Conservation (phyloP, 192 early-diverging fungal species). For the Haplosporangium gracile region DNA sequence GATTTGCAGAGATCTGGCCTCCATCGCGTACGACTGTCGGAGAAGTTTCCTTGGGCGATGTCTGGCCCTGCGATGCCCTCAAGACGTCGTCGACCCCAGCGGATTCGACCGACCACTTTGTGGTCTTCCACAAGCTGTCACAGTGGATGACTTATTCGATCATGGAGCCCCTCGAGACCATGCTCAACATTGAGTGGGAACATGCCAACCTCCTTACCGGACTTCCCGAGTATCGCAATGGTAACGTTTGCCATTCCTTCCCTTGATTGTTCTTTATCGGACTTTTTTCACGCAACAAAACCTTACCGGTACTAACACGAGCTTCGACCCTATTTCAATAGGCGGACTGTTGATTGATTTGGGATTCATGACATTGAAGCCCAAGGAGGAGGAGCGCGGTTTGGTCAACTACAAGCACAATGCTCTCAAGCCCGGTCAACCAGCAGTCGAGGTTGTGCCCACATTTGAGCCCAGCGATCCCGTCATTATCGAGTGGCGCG, state of each 20-base stretch:
- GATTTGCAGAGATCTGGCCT: constrained; percentile 90
- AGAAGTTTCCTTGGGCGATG: constrained; percentile 88
- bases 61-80: constrained; percentile 84
- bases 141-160: constrained; percentile 97
- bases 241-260: constrained; percentile 32
- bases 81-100: constrained; percentile 13
- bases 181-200: constrained; percentile 58
- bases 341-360: constrained; percentile 91
- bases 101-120: constrained; percentile 62
- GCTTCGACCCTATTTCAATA: constrained; percentile 13
- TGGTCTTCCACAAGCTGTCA: constrained; percentile 93
- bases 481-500: constrained; percentile 94
- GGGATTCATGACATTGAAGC: constrained; percentile 78
- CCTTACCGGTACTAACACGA: constrained; percentile 8
- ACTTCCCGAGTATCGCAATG: constrained; percentile 87
- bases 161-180: constrained; percentile 79
- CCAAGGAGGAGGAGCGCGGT: constrained; percentile 68
- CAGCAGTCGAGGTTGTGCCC: constrained; percentile 65
- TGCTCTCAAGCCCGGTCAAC: constrained; percentile 33
- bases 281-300: not conserved
- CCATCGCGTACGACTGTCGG: constrained; percentile 81
- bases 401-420: constrained; percentile 64
- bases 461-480: constrained; percentile 84
- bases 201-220: constrained; percentile 85
- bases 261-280: too few species aligned